Conservation (phyloP, 805 yeast species). For the Candida tibetensis region DNA sequence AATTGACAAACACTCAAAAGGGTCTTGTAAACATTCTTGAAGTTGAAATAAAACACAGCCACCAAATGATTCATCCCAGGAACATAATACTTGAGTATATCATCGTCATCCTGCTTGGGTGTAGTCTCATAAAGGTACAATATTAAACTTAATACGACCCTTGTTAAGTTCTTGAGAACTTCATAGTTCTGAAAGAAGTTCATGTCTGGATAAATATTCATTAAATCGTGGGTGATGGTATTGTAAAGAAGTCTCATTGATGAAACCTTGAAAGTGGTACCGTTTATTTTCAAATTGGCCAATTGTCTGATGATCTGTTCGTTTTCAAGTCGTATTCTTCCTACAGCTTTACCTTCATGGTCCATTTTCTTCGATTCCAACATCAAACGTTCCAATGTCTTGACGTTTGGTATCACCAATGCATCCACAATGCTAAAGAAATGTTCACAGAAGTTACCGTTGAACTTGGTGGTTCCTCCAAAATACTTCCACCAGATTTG, state of each 20-base stretch:
- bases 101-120: slow-evolving; percentile 4
- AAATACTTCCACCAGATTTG: slow-evolving; percentile 46
- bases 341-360: no score
- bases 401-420: slow-evolving; percentile 1
- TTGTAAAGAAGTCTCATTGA: slow-evolving; percentile 9
- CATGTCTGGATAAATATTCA: slow-evolving; percentile 21
- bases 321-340: no score
- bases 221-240: slow-evolving; percentile 13
- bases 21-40: slow-evolving; percentile 31
- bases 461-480: slow-evolving; percentile 4
- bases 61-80: slow-evolving; percentile 38
- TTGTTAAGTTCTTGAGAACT: slow-evolving; percentile 12
- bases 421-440: slow-evolving; percentile 4
- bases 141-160: slow-evolving; percentile 31
- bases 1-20: slow-evolving; percentile 40
- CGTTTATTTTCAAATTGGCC: background rate
- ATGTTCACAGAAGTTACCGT: slow-evolving; percentile 3
- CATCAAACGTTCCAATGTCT: slow-evolving; percentile 1
- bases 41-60: slow-evolving; percentile 39
- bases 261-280: slow-evolving; percentile 6
- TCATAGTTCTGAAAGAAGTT: slow-evolving; percentile 15
- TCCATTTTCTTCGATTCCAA: slow-evolving; percentile 3
- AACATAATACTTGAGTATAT: slow-evolving; percentile 23
- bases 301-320: slow-evolving; percentile 5
- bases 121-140: slow-evolving; percentile 14